A percentile compares a stretch with the other conserved stretches of the same genome.
Conservation (phyloP, 2,329 filamentous ascomycete species). For the Orbilia ellipsospora region DNA sequence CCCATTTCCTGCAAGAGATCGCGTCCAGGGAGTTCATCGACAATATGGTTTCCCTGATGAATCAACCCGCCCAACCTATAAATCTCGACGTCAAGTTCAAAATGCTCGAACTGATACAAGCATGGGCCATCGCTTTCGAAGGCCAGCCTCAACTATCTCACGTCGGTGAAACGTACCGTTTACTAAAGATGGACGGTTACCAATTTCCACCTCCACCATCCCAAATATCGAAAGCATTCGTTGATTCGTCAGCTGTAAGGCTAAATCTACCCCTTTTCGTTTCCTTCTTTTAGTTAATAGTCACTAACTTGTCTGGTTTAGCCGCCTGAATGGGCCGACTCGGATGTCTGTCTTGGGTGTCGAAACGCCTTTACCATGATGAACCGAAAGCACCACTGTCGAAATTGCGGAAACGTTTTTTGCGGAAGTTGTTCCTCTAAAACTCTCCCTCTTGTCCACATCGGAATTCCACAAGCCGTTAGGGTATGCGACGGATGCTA, state of each 20-base stretch:
- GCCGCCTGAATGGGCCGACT: conserved; percentile 97
- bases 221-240: conserved; percentile 89
- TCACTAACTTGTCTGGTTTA: conserved; percentile 62
- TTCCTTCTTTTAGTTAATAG: not conserved
- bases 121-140: conserved; percentile 90
- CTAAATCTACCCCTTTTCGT: conserved; percentile 7
- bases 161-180: conserved; percentile 86
- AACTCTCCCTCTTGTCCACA: conserved; percentile 84
- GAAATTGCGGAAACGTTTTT: conserved; percentile 98
- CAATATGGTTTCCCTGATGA: conserved; percentile 88
- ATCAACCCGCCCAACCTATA: conserved; percentile 77
- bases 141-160: conserved; percentile 84
- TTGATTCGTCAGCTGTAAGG: conserved; percentile 92
- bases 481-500: conserved; percentile 97
- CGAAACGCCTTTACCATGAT: conserved; percentile 96
- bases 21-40: conserved; percentile 99
- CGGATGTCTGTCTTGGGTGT: conserved; percentile 98
- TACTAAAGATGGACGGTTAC: conserved; percentile 84
- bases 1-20: conserved; percentile 94
- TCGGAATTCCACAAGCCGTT: conserved; percentile 90
- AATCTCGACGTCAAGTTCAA: conserved; percentile 88
- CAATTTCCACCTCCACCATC: conserved; percentile 86
- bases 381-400: conserved; percentile 97
- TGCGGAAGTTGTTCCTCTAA: conserved; percentile 95
- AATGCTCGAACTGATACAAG: conserved; percentile 92